Evolutionary conservation across 2,329 filamentous ascomycete genomes (phyloP), one percentile per base, ranked within the genome.

Genomic region (Fusarium nodosum): DNA sequence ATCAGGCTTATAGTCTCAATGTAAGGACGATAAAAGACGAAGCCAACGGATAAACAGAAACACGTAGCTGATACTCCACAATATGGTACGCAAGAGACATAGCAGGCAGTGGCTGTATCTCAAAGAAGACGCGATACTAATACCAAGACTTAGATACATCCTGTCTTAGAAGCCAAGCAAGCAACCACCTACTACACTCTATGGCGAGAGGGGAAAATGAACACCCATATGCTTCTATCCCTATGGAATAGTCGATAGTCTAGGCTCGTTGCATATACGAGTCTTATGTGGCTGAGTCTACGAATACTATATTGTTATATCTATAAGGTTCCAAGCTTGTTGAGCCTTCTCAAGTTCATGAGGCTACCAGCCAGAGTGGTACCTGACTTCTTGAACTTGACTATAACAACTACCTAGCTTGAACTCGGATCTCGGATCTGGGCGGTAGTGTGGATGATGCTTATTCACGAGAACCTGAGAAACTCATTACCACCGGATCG

Each of bases 191-290:
- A 5, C 8, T 36, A 1, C 18, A 28, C 13, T 18, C 11, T 11
- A 39, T n/a, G 10, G 34, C 18, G 28, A 34, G 13, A 26, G 28
- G 18, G 18, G 12, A 51, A 30, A 8, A 2, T 20, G 28, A 20
- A 13, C 4, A 20, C 20, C 12, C 10, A 6, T n/a, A 28, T 20
- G 11, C n/a, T 20, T 8, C 18, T 39, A n/a, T 9, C 34, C n/a
- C 30, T 10, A 9, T 28, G 16, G 6, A 11, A 52, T 39, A n/a
- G 24, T 18, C 24, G 22, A 52, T 52, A 41, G 24, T 30, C 24
- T 16, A 52, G 48, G 34, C 34, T 30, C 24, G 5, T 52, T 41
- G 48, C 48, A 52, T 52, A 52, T 41, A 52, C 24, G 48, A 41
- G 18, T 11, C 24, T 22, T 26, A 10, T 11, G 48, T 52, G 34